These are phyloP conservation scores for Zoysia matrella DNA, from an alignment of 202 grass and related monocot species.

Conservation along the genomic window DNA sequence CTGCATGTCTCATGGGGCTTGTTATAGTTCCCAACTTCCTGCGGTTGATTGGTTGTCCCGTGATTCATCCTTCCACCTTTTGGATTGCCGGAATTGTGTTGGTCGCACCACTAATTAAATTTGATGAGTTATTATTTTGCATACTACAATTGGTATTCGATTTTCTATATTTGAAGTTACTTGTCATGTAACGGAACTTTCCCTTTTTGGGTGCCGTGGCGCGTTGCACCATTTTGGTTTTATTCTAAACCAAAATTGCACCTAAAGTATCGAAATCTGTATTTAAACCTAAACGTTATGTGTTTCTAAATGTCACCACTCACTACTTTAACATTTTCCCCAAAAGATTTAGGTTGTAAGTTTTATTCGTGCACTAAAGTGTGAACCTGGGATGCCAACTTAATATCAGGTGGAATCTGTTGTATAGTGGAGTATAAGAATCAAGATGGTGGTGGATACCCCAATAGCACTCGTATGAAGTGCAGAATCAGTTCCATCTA, in stretches of 20 bases:
- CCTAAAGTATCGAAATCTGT: conserved; percentile 4
- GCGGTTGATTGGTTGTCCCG: not conserved
- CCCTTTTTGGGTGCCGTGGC: not conserved
- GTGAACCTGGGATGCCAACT: not conserved
- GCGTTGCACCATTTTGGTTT: not conserved
- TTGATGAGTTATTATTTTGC: conserved; percentile 17
- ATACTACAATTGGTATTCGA: not conserved
- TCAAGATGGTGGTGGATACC: not conserved
- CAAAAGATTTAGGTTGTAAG: not conserved
- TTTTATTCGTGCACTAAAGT: not conserved
- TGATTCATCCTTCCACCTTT: conserved; percentile 5
- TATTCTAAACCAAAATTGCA: conserved; percentile 7
- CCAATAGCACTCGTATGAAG: not conserved
- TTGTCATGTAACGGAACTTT: not conserved
- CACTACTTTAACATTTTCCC: not conserved
- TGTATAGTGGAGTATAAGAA: conserved; percentile 24
- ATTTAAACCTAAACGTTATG: not conserved
- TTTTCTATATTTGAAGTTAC: conserved; percentile 1
- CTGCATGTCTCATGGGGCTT: not conserved
- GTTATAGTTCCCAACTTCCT: not conserved
- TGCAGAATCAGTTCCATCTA: conserved; percentile 31
- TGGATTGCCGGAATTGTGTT: not conserved
- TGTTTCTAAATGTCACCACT: not conserved
- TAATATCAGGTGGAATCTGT: conserved; percentile 21
- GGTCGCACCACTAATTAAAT: conserved; percentile 19